Conservation (phyloP, 768 basidiomycete species). For the Lentinula aciculospora region DNA sequence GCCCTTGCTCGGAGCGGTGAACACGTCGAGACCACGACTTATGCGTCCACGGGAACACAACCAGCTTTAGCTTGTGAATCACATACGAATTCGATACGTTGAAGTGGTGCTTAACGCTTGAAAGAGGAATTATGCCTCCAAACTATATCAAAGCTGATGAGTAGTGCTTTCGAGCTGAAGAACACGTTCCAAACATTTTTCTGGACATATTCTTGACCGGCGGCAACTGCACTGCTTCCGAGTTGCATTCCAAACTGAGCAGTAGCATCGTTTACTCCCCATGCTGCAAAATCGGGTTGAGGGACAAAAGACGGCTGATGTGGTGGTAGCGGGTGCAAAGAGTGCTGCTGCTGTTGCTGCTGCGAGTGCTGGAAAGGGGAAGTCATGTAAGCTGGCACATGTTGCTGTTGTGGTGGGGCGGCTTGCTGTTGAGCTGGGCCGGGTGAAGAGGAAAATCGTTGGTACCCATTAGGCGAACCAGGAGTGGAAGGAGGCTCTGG, state of each 20-base stretch:
- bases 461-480: conserved; percentile 68
- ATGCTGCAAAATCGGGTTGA: conserved; percentile 54
- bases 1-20: conserved; percentile 55
- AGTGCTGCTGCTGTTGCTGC: conserved; percentile 33
- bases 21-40: conserved; percentile 77
- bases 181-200: conserved; percentile 63
- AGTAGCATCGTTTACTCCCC: conserved; percentile 90
- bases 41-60: conserved; percentile 96
- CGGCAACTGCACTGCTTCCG: conserved; percentile 84
- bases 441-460: conserved; percentile 65
- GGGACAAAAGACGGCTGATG: conserved; percentile 21
- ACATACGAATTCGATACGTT: conserved; percentile 97
- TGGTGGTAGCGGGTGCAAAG: conserved; percentile 25
- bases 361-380: conserved; percentile 49
- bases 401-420: conserved; percentile 21
- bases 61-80: conserved; percentile 76
- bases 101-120: conserved; percentile 83
- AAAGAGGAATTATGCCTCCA: conserved; percentile 70
- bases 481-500: conserved; percentile 79
- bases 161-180: neutral
- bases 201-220: conserved; percentile 94
- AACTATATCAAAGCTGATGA: conserved; percentile 43
- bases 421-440: conserved; percentile 24
- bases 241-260: conserved; percentile 96
- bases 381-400: conserved; percentile 39